These are phyloP conservation scores for Fusarium sp. DNA, from an alignment of 2,329 filamentous ascomycete genomes.

Conservation along the genomic window DNA sequence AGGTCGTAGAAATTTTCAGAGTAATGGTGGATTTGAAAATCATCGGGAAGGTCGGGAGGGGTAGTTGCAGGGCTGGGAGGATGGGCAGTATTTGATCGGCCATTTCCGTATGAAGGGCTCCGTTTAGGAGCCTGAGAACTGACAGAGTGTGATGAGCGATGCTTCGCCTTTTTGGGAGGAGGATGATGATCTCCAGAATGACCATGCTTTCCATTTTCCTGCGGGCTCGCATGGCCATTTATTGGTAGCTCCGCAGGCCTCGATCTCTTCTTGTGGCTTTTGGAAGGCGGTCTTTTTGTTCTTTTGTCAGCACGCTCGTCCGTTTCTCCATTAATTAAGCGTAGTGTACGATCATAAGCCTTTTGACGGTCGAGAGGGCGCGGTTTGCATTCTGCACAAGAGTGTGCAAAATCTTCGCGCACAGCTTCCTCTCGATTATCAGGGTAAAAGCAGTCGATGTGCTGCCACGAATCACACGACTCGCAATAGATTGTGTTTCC, in stretches of 20 bases:
- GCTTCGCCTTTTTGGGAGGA: slow-evolving; percentile 82
- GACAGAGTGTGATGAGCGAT: slow-evolving; percentile 80
- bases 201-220: slow-evolving; percentile 61
- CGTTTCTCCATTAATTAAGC: slow-evolving; percentile 57
- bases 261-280: slow-evolving; percentile 87
- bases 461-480: slow-evolving; percentile 96
- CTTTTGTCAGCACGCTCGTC: slow-evolving; percentile 73
- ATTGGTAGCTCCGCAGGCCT: slow-evolving; percentile 74
- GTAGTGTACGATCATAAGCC: slow-evolving; percentile 77
- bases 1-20: slow-evolving; percentile 79
- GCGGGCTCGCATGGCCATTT: slow-evolving; percentile 71
- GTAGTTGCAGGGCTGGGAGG: slow-evolving; percentile 81
- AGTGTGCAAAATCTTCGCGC: slow-evolving; percentile 78
- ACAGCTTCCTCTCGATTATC: slow-evolving; percentile 76
- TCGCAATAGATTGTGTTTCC: slow-evolving; percentile 98
- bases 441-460: slow-evolving; percentile 95
- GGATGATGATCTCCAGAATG: slow-evolving; percentile 60
- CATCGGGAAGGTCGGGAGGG: slow-evolving; percentile 70
- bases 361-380: slow-evolving; percentile 76
- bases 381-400: slow-evolving; percentile 88
- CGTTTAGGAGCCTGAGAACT: slow-evolving; percentile 73
- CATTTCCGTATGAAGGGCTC: slow-evolving; percentile 71
- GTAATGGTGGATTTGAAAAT: slow-evolving; percentile 73
- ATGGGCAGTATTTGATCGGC: slow-evolving; percentile 66
- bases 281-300: slow-evolving; percentile 76